phyloP scores from a whole-genome alignment of 1,139 yeast species.

The Yarrowia galli region DNA sequence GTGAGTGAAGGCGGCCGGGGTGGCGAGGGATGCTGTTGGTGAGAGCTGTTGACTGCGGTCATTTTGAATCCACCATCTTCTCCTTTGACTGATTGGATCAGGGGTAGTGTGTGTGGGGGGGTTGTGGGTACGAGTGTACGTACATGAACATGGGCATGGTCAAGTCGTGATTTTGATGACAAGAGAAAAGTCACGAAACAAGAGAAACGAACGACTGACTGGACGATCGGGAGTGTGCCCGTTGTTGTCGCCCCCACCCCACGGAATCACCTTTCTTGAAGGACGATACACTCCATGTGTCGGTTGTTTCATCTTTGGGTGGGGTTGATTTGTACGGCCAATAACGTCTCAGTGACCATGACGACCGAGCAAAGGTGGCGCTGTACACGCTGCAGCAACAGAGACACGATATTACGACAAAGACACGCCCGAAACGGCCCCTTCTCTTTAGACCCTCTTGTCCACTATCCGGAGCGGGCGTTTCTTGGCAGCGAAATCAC shows the following conservation, averaged over 20 bases:
- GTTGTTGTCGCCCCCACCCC: not conserved
- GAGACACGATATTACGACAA: not conserved
- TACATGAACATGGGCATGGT: not conserved
- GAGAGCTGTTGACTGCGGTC: not conserved
- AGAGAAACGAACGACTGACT: too few species aligned
- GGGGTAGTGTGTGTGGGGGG: constrained; percentile 11
- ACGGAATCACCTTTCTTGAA: too few species aligned
- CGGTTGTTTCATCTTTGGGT: not conserved
- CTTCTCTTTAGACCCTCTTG: not conserved
- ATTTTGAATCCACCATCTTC: not conserved
- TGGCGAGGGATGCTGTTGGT: too few species aligned
- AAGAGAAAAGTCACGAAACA: too few species aligned
- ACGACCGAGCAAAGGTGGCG: not conserved
- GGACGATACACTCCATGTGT: too few species aligned
- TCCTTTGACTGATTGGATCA: not conserved
- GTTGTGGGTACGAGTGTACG: too few species aligned
- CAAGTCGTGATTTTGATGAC: too few species aligned
- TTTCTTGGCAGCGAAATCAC: not conserved
- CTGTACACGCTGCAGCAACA: not conserved
- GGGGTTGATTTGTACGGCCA: constrained; percentile 2
- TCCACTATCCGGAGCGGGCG: not conserved
- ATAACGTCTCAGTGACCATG: not conserved
- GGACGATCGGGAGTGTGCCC: too few species aligned
- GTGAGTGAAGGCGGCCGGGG: constrained; percentile 1
- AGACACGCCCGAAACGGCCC: not conserved